Evolutionary conservation across 1,139 yeast genomes (phyloP), one percentile per base, ranked within the genome.

Genomic region (Yamadazyma kanchanaburiensis): DNA sequence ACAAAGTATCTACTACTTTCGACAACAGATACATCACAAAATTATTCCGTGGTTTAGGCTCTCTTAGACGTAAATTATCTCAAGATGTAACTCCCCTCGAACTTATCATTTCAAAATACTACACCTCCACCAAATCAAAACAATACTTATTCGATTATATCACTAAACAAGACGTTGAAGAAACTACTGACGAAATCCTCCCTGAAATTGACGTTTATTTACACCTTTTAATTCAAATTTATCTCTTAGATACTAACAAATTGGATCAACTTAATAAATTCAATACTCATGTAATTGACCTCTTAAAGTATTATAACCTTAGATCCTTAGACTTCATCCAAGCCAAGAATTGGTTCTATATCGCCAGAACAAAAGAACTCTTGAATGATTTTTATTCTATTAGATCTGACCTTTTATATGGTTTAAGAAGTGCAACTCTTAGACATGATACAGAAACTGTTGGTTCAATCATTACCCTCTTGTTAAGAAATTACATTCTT

Each of bases 311-410:
- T 13, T 82, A 80, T 60, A 88, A 88, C 57, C 77, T 86, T 43
- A 77, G 97, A 45, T 76, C 94, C 3, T 64, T 91, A 43, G 98
- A 94, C 56, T 78, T 84, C 48, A 73, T 94, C 39, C 81, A 80
- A 41, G 94, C 97, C 10, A 91, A 89, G 56, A 71, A 85, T 39
- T 94, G 98, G 97, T 94, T 89, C 55, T 91, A 87, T 61, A 75
- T 87, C 43, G 74, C 82, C 27, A 76, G 95, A 56, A 76, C 89
- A 4, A 77, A 79, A 43, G 98, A 91, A 60, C 61, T 80, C 38
- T 52, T 65, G 25, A 72, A 71, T 28, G 80, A 80, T 45, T 62
- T 79, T 35, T 64, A 70, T 31, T 60, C 76, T n/a, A 66, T 86
- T 32, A 78, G 94, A 49, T 75, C 86, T 6, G 78, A 72, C 27